Percentiles rank a stretch among this genome's conserved stretches.
Conservation (phyloP, 192 early-diverging fungal genomes). For the Cetraspora pellucida region DNA sequence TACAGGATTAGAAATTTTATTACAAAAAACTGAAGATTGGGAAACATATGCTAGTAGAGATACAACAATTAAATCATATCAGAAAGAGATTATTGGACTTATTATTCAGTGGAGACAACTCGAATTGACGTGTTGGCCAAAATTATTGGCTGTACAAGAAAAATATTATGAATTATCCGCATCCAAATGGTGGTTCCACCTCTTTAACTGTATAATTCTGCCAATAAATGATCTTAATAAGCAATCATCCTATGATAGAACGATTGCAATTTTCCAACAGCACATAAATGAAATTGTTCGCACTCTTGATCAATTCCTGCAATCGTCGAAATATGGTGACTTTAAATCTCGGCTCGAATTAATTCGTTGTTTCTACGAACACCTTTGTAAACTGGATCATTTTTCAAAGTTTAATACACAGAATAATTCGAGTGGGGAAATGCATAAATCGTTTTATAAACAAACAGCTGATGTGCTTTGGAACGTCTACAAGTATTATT, state of each 20-base stretch:
- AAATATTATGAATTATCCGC: constrained; percentile 64
- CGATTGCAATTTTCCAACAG: constrained; percentile 17
- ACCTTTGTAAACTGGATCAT: constrained; percentile 47
- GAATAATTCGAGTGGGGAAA: not conserved
- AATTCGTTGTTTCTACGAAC: constrained; percentile 62
- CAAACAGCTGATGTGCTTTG: constrained; percentile 54
- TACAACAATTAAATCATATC: constrained; percentile 70
- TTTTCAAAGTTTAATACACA: too few species aligned
- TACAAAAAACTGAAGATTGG: constrained; percentile 94
- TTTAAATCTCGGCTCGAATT: constrained; percentile 76
- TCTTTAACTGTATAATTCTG: constrained; percentile 63
- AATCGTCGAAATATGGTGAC: constrained; percentile 76
- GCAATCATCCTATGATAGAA: constrained; percentile 25
- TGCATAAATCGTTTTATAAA: not conserved
- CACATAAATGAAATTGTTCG: constrained; percentile 55
- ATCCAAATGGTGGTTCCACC: constrained; percentile 87
- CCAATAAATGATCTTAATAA: constrained; percentile 41
- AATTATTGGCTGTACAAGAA: constrained; percentile 83
- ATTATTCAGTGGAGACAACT: constrained; percentile 92
- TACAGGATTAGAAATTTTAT: constrained; percentile 84
- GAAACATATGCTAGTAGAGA: constrained; percentile 82
- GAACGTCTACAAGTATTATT: constrained; percentile 83
- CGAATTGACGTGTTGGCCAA: constrained; percentile 89
- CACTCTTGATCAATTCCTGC: constrained; percentile 82
- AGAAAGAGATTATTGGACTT: constrained; percentile 66